Evolutionary conservation across 208 protist genomes (phyloP).

Genomic region (Trypanosomatidae sp.): DNA sequence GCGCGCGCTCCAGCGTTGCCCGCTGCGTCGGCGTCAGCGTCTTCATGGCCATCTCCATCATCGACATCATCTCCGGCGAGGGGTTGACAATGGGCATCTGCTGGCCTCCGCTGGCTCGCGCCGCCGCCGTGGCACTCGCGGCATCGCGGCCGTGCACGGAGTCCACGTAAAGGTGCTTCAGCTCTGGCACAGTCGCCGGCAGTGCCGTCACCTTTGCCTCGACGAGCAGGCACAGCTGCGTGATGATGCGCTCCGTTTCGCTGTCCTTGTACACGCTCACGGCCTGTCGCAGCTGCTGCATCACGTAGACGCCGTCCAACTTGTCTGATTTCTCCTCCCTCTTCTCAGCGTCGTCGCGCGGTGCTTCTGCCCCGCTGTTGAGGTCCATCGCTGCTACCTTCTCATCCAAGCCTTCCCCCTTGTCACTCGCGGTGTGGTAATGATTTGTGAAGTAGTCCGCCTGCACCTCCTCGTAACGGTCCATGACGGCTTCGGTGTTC

Average conservation of each 20-base stretch:
- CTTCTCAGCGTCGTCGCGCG: no score
- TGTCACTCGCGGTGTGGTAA: neutral
- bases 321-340: no score
- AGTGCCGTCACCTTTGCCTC: slow-evolving; percentile 59
- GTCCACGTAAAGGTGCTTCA: slow-evolving; percentile 33
- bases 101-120: slow-evolving; percentile 20
- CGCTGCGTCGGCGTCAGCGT: slow-evolving; percentile 71
- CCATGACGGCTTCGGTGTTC: slow-evolving; percentile 49
- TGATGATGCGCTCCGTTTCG: slow-evolving; percentile 60
- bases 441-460: slow-evolving; percentile 44
- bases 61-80: slow-evolving; percentile 38
- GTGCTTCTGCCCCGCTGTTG: neutral
- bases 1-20: slow-evolving; percentile 54
- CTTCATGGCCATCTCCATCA: slow-evolving; percentile 75
- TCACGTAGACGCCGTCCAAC: slow-evolving; percentile 33
- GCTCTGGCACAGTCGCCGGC: slow-evolving; percentile 35
- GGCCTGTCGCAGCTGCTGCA: slow-evolving; percentile 52
- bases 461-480: slow-evolving; percentile 66
- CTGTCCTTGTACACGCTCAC: slow-evolving; percentile 56
- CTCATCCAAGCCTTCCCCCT: neutral
- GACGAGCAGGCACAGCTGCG: slow-evolving; percentile 51
- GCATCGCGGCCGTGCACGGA: slow-evolving; percentile 18
- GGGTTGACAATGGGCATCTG: slow-evolving; percentile 10
- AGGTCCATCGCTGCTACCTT: neutral
- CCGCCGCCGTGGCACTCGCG: slow-evolving; percentile 9